A percentile compares a stretch with the other conserved stretches of the same genome.
Evolutionary conservation across 1,284 basidiomycete species (phyloP).

Genomic region (Boletus semigastroideus): DNA sequence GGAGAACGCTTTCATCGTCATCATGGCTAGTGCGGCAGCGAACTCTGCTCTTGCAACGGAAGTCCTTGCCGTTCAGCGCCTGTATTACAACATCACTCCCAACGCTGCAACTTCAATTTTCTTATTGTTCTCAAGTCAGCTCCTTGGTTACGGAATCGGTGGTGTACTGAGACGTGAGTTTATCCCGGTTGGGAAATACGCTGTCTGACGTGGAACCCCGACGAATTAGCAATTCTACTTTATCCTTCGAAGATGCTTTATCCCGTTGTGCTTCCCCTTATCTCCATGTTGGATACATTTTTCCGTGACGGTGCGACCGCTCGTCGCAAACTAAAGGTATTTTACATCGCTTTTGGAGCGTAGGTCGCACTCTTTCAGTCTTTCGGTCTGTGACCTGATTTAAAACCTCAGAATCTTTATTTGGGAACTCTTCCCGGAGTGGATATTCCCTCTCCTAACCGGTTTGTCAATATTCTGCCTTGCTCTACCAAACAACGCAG

Average conservation of each 20-base stretch:
- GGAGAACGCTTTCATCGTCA: constrained; percentile 63
- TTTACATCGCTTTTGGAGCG: constrained; percentile 50
- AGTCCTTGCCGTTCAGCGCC: constrained; percentile 61
- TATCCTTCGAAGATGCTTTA: constrained; percentile 70
- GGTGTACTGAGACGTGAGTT: constrained; percentile 53
- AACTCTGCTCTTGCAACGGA: constrained; percentile 65
- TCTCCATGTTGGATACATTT: constrained; percentile 57
- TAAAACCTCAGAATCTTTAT: constrained; percentile 41
- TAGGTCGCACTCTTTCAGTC: constrained; percentile 11
- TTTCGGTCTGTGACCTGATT: neutral
- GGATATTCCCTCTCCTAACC: constrained; percentile 49
- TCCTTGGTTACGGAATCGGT: constrained; percentile 60
- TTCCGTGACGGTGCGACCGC: constrained; percentile 49
- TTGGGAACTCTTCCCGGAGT: constrained; percentile 55
- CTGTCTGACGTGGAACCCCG: constrained; percentile 19
- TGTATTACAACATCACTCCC: constrained; percentile 55
- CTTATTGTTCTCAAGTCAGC: constrained; percentile 59
- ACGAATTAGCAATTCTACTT: constrained; percentile 43
- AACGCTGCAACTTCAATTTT: constrained; percentile 55
- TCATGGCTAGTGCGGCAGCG: constrained; percentile 67
- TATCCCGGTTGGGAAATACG: constrained; percentile 6
- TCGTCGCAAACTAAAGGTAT: constrained; percentile 45
- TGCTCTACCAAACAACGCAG: constrained; percentile 47
- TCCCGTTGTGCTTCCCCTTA: constrained; percentile 51
- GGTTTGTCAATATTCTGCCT: constrained; percentile 59